Evolutionary conservation across 768 basidiomycete species (phyloP).

Genomic region (Tulasnella sp.): DNA sequence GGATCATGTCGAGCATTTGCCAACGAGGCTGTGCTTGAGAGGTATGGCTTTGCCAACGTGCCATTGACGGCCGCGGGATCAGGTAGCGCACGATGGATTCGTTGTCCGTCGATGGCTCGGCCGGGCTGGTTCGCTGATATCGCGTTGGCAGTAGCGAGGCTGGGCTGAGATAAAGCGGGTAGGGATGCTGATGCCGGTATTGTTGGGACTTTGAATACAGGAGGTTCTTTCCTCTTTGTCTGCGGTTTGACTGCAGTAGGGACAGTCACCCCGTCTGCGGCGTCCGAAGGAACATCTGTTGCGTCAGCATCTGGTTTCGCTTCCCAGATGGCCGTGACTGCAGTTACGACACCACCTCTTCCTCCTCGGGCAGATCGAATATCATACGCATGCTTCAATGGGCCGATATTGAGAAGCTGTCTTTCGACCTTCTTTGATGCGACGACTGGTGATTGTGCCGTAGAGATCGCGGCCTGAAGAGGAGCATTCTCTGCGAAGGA

Average conservation of each 20-base stretch:
- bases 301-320: conserved; percentile 5
- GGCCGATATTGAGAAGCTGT: conserved; percentile 1
- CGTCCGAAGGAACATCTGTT: not conserved
- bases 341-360: conserved; percentile 70
- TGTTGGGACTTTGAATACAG: conserved; percentile 32
- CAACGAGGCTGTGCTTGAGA: conserved; percentile 31
- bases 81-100: not conserved
- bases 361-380: conserved; percentile 78
- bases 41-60: conserved; percentile 29
- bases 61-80: conserved; percentile 32
- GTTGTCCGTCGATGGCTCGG: not conserved
- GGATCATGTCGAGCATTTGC: conserved; percentile 5
- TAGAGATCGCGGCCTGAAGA: conserved; percentile 23
- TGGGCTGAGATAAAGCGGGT: conserved; percentile 22
- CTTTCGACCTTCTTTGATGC: conserved; percentile 8
- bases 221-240: conserved; percentile 9
- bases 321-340: conserved; percentile 74
- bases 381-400: conserved; percentile 52
- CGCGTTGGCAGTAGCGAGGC: not conserved
- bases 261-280: not conserved
- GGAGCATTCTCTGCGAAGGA: conserved; percentile 18
- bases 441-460: conserved; percentile 18
- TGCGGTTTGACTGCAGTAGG: not conserved
- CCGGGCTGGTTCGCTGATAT: not conserved
- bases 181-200: conserved; percentile 25